Percentiles rank a stretch among this genome's conserved stretches.
phyloP scores from a whole-genome alignment of 2,329 filamentous ascomycete genomes.

The Cytospora leucostoma region DNA sequence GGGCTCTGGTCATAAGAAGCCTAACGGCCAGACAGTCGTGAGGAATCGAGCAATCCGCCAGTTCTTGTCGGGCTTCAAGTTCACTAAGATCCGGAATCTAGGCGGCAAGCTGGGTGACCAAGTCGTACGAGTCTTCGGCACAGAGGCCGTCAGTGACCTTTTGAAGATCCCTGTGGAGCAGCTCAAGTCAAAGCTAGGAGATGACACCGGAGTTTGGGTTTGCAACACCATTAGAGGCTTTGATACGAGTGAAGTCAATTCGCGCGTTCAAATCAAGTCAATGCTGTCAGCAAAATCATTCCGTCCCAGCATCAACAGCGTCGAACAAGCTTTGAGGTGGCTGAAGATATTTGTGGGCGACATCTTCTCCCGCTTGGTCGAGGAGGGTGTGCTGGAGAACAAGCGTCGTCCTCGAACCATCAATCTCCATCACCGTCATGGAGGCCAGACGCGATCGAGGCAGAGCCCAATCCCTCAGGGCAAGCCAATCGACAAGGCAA shows the following conservation, averaged over 20 bases:
- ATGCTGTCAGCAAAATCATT: conserved; percentile 98
- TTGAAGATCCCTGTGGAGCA: conserved; percentile 72
- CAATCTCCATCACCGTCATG: conserved; percentile 79
- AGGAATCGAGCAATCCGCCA: conserved; percentile 77
- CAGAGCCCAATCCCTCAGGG: conserved; percentile 76
- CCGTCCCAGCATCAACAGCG: conserved; percentile 74
- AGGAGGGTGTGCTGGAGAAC: conserved; percentile 87
- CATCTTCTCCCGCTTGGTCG: conserved; percentile 84
- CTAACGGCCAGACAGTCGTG: conserved; percentile 91
- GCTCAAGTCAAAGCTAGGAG: conserved; percentile 74
- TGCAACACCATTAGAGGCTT: conserved; percentile 83
- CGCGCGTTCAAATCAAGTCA: conserved; percentile 90
- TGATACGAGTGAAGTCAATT: conserved; percentile 85
- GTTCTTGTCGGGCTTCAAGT: conserved; percentile 84
- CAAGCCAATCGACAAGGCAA: conserved; percentile 68
- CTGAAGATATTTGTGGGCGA: conserved; percentile 88
- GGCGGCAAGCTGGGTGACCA: conserved; percentile 93
- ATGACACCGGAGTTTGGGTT: conserved; percentile 84
- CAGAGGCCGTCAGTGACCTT: conserved; percentile 76
- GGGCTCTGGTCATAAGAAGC: conserved; percentile 88
- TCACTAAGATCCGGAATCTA: conserved; percentile 93
- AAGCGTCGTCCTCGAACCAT: conserved; percentile 84
- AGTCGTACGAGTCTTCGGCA: conserved; percentile 76
- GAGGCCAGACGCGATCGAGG: conserved; percentile 71
- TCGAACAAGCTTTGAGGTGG: conserved; percentile 82